phyloP scores from a whole-genome alignment of 2,329 filamentous ascomycete genomes.

The Aspergillus melleus region DNA sequence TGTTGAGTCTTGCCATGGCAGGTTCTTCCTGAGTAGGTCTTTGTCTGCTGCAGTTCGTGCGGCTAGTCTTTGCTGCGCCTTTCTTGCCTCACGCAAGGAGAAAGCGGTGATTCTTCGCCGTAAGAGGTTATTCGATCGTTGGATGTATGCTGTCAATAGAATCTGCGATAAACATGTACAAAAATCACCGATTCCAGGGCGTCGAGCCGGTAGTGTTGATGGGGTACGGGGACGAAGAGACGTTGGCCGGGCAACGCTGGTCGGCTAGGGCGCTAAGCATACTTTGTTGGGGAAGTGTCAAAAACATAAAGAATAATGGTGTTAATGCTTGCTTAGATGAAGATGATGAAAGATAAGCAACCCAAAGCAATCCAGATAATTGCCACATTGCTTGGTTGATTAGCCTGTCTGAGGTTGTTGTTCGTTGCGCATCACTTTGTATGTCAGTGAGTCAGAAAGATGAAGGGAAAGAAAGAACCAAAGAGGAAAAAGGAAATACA shows the following conservation, averaged over 20 bases:
- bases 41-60: neutral
- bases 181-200: neutral
- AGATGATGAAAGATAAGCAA: too few species aligned
- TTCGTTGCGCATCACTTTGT: too few species aligned
- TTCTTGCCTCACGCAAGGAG: neutral
- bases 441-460: too few species aligned
- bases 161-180: neutral
- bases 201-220: neutral
- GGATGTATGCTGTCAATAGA: neutral
- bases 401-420: too few species aligned
- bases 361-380: too few species aligned
- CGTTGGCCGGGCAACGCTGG: neutral
- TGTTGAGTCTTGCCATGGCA: slow-evolving; percentile 31
- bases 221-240: neutral
- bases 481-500: too few species aligned
- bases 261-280: neutral
- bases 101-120: neutral
- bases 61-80: neutral
- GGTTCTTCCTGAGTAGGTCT: neutral
- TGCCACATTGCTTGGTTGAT: too few species aligned
- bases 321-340: neutral
- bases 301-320: neutral
- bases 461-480: too few species aligned
- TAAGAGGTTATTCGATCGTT: neutral
- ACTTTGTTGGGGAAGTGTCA: neutral